Percentiles rank a stretch among this genome's conserved stretches.
These are phyloP conservation scores for Calamus simplicifolius DNA, from an alignment of 176 grass and related monocot species.

Conservation along the genomic window DNA sequence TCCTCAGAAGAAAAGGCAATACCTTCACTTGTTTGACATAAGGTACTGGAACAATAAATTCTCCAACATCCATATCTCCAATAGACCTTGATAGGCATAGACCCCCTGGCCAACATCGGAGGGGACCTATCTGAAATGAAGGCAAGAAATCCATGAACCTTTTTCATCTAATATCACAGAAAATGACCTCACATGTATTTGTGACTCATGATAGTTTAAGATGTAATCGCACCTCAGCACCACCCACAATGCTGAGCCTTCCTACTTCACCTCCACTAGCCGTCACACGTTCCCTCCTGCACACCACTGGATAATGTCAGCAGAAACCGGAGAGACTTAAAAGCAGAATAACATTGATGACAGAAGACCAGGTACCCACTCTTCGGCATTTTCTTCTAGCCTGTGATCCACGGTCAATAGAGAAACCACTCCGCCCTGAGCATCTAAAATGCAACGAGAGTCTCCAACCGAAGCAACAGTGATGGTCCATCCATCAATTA, in stretches of 20 bases:
- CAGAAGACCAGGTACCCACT: slow-evolving; percentile 45
- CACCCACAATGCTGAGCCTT: slow-evolving; percentile 89
- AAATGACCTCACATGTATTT: slow-evolving; percentile 1
- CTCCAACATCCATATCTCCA: slow-evolving; percentile 93
- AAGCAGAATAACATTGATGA: neutral
- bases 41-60: slow-evolving; percentile 93
- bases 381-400: slow-evolving; percentile 95
- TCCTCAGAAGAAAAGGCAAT: neutral
- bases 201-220: neutral
- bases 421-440: slow-evolving; percentile 66
- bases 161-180: neutral
- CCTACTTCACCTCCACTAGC: slow-evolving; percentile 98
- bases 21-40: slow-evolving; percentile 99
- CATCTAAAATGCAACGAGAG: slow-evolving; percentile 90
- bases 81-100: slow-evolving; percentile 91
- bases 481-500: slow-evolving; percentile 93
- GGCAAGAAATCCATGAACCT: slow-evolving; percentile 7
- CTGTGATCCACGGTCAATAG: slow-evolving; percentile 87
- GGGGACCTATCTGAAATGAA: slow-evolving; percentile 71
- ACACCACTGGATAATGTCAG: neutral
- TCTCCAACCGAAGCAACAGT: slow-evolving; percentile 95
- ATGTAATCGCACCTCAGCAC: slow-evolving; percentile 62
- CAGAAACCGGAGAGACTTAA: neutral
- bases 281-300: slow-evolving; percentile 89
- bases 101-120: slow-evolving; percentile 92